Evolutionary conservation across 371 early-diverging fungal genomes (phyloP).

Genomic region (Mortierella sp.): DNA sequence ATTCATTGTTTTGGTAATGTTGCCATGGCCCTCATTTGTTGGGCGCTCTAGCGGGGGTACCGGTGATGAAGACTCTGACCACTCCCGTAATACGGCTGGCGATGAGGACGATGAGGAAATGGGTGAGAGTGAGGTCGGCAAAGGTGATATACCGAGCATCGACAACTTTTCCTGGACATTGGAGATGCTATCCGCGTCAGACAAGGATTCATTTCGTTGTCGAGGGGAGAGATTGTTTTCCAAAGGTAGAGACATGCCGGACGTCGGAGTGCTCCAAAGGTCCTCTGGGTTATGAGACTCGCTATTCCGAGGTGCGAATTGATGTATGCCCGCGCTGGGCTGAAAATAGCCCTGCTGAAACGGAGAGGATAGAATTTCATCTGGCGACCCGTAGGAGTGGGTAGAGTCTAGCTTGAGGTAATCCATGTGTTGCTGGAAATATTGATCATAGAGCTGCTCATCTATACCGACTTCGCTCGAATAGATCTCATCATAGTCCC

Average conservation of each 20-base stretch:
- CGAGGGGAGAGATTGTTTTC: background rate
- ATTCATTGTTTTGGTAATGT: background rate
- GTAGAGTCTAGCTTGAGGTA: slow-evolving; percentile 1
- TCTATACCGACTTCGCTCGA: slow-evolving; percentile 29
- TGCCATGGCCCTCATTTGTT: background rate
- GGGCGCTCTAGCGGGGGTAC: background rate
- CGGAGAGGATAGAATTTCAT: background rate
- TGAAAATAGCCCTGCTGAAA: background rate
- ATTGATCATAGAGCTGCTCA: slow-evolving; percentile 35
- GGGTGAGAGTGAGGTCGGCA: slow-evolving; percentile 10
- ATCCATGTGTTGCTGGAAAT: slow-evolving; percentile 33
- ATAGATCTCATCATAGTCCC: slow-evolving; percentile 13
- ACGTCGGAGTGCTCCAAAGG: slow-evolving; percentile 8
- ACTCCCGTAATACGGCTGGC: background rate
- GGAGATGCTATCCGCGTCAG: background rate
- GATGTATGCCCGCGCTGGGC: background rate
- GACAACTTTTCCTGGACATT: slow-evolving; percentile 16
- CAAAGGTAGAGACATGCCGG: slow-evolving; percentile 1
- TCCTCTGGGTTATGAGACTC: slow-evolving; percentile 2
- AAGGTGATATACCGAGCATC: slow-evolving; percentile 18
- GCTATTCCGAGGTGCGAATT: slow-evolving; percentile 1
- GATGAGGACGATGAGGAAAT: slow-evolving; percentile 14
- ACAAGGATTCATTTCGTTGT: background rate
- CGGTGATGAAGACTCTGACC: background rate
- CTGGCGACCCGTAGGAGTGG: background rate